Evolutionary conservation across 805 yeast genomes (phyloP).

Genomic region (Saccharomycopsis lassenensis): DNA sequence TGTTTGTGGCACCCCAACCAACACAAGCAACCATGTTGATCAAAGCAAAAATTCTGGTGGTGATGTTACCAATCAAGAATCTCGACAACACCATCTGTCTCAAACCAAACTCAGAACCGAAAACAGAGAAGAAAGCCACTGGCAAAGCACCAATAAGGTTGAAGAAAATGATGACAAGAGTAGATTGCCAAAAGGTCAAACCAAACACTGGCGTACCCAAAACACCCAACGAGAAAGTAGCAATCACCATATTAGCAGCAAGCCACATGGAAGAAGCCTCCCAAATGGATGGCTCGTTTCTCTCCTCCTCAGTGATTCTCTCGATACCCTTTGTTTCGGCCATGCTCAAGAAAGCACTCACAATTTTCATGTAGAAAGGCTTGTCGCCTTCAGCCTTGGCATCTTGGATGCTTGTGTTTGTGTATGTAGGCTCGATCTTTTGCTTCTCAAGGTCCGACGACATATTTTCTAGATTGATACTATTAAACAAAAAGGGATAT

Average conservation of each 20-base stretch:
- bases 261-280: slow-evolving; percentile 84
- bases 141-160: slow-evolving; percentile 60
- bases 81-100: slow-evolving; percentile 82
- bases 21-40: slow-evolving; percentile 78
- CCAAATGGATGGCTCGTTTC: slow-evolving; percentile 51
- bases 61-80: slow-evolving; percentile 63
- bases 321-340: slow-evolving; percentile 73
- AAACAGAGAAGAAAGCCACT: slow-evolving; percentile 73
- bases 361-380: slow-evolving; percentile 13
- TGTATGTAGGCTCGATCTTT: slow-evolving; percentile 13
- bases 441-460: slow-evolving; percentile 16
- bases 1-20: slow-evolving; percentile 94
- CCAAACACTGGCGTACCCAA: slow-evolving; percentile 54
- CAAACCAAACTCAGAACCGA: slow-evolving; percentile 76
- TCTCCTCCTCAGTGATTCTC: slow-evolving; percentile 67
- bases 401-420: slow-evolving; percentile 15
- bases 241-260: slow-evolving; percentile 79
- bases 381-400: slow-evolving; percentile 3
- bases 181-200: slow-evolving; percentile 64
- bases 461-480: not conserved
- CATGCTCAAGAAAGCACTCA: slow-evolving; percentile 7
- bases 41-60: slow-evolving; percentile 66
- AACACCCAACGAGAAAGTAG: slow-evolving; percentile 71
- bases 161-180: slow-evolving; percentile 61
- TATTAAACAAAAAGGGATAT: not conserved